Evolutionary conservation across 2,329 filamentous ascomycete species (phyloP).

Genomic region (Endocalyx cinctus): DNA sequence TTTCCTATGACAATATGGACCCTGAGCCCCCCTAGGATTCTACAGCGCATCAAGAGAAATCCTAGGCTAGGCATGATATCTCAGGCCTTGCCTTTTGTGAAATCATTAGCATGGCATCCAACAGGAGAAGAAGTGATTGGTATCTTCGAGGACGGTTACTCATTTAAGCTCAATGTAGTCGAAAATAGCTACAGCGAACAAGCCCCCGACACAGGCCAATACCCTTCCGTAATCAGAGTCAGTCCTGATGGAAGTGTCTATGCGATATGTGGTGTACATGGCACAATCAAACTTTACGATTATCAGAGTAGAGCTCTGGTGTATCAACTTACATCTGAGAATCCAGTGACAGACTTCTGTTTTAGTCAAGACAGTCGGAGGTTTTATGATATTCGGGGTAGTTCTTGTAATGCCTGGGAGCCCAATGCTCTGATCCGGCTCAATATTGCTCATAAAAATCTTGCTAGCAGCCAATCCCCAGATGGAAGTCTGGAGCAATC

Average conservation of each 20-base stretch:
- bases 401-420: slow-evolving; percentile 20
- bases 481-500: slow-evolving; percentile 1
- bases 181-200: slow-evolving; percentile 5
- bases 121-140: slow-evolving; percentile 16
- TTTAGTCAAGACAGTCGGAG: slow-evolving; percentile 16
- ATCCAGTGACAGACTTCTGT: slow-evolving; percentile 9
- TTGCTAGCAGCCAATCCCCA: slow-evolving; percentile 1
- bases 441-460: slow-evolving; percentile 1
- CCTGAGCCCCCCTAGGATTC: not conserved
- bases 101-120: slow-evolving; percentile 14
- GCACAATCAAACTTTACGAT: slow-evolving; percentile 14
- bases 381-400: slow-evolving; percentile 15
- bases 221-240: slow-evolving; percentile 6
- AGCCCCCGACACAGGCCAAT: slow-evolving; percentile 4
- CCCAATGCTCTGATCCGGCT: slow-evolving; percentile 12
- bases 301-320: slow-evolving; percentile 11
- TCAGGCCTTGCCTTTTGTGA: slow-evolving; percentile 7
- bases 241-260: slow-evolving; percentile 14
- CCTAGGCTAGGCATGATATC: slow-evolving; percentile 2
- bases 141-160: slow-evolving; percentile 14
- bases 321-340: slow-evolving; percentile 14
- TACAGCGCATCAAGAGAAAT: slow-evolving; percentile 3
- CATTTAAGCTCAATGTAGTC: slow-evolving; percentile 20
- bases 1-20: slow-evolving; percentile 4
- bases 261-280: slow-evolving; percentile 10